Base-by-base conservation (phyloP, 1,284 basidiomycete genomes). In the Afroboletus lepidellus region DNA sequence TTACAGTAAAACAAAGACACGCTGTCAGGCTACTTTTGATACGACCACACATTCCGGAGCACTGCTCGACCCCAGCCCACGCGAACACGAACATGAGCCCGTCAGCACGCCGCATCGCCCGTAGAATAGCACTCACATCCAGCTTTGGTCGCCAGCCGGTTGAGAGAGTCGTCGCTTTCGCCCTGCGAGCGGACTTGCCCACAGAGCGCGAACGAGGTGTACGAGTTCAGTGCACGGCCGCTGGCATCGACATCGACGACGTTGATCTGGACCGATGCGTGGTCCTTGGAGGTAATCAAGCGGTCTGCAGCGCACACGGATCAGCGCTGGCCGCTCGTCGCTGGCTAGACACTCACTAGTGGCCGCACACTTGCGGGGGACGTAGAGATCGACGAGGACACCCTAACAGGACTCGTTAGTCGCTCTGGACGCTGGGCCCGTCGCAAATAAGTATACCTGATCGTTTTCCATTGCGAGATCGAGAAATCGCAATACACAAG, bases 351-450 rank as follows among this genome's bases (percentile, higher is more conserved):
- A 83, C 90, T 71, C 71, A 94, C 92, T 94, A 65, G 92, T 97
- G 57, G 94, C 92, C 74, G 92, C 84, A 78, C 97, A 99, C 79
- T 99, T 98, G 83, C 96, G 93, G 74, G 96, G 96, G 73, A 99
- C 94, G 83, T 99, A 99, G 77, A 99, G 94, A 84, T 99, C 96
- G 72, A 99, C 96, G 74, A 99, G 95, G 74, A 93, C 83, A 80
- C 96, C 95, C 92, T 98, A 57, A 50, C 18, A 29, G 5, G 3
- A 44, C 5, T 13, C 16, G 24, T 51, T 44, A 54, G 48, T 46
- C n/a, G 16, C 32, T 36, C 51, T 32, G 43, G 23, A 23, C 18
- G 43, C 6, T 8, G 7, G 21, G n/a, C 27, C 15, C 15, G 51
- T 30, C 18, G n/a, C 50, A 18, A n/a, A 12, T 23, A 27, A 25